Base-by-base conservation (phyloP, 2,329 filamentous ascomycete genomes). In the Rhynchosporium secalis region DNA sequence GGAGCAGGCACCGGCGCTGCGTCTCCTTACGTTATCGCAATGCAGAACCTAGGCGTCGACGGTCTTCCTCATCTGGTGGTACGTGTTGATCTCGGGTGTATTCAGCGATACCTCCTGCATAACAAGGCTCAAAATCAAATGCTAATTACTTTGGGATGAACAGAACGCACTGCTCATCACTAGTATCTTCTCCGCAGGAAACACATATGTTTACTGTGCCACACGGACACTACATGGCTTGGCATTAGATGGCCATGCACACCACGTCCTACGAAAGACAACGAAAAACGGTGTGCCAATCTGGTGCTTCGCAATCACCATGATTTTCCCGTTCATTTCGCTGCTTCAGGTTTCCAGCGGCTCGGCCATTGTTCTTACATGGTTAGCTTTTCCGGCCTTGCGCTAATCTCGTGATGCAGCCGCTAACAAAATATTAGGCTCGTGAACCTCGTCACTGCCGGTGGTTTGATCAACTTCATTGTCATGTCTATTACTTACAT, bases 401-500 rank as follows among this genome's bases (percentile, higher is more conserved):
- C 20, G 6, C 26, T 9, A 12, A 2, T 13, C 26, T 26, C 20
- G 9, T 1, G 10, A 20, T 26, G 13, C 7, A 5, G 15, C 33
- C 15, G 46, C 54, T 45, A 45, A 56, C 13, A 26, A 1, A 20
- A 26, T 10, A 15, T 29, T 7, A 58, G 56, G 74, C 71, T 76
- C 61, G 72, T 72, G 5, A 74, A 75, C 68, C 75, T 90, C 75
- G 90, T 51, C 29, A 91, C 89, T 7, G 87, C 89, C 0, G 89
- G 87, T 0, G 87, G 90, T 71, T 45, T 80, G 90, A 86, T 91
- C 75, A 88, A 89, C 74, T 91, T 87, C 74, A 80, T 80, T 28
- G 83, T 85, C 70, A 86, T 89, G 72, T 85, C 83, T 68, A 81
- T 85, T 59, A 88, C 88, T 0, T 92, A 89, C 74, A 77, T 91